A percentile compares a stretch with the other conserved stretches of the same genome.
Conservation (phyloP, 257 asterid species). For the Verbena officinalis region DNA sequence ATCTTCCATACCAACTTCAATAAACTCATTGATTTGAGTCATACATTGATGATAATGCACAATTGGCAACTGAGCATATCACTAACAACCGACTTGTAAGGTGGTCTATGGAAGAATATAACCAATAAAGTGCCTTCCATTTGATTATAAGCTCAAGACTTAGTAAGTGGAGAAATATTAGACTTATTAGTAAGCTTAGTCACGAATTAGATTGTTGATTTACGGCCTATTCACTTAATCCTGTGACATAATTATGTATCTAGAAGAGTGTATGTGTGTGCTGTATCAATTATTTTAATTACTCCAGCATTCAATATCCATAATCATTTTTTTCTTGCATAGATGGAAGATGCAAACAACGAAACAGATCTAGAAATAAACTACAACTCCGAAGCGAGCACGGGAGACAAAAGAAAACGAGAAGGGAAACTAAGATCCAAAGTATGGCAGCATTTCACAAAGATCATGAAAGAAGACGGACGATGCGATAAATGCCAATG, state of each 20-base stretch:
- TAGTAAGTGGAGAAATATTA: too few relatives aligned
- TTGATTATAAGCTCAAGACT: neutral
- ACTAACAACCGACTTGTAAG: neutral
- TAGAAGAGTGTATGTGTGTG: too few relatives aligned
- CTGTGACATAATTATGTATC: too few relatives aligned
- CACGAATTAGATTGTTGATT: constrained; percentile 9
- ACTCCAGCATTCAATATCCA: neutral
- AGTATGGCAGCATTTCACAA: constrained; percentile 92
- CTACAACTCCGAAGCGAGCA: constrained; percentile 61
- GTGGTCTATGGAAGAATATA: neutral
- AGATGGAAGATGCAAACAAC: constrained; percentile 58
- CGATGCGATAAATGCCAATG: constrained; percentile 74
- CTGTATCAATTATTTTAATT: too few relatives aligned
- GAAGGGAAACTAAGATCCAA: constrained; percentile 76
- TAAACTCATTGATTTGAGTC: neutral
- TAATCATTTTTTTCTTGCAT: neutral
- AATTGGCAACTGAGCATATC: neutral
- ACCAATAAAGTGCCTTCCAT: neutral
- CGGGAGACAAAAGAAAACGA: constrained; percentile 67
- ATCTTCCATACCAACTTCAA: neutral
- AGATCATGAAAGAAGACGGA: constrained; percentile 80
- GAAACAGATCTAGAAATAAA: constrained; percentile 52
- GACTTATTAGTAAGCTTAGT: neutral
- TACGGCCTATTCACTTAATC: neutral
- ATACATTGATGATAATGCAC: constrained; percentile 1